These are phyloP conservation scores for Emergomyces pasteurianus DNA, from an alignment of 2,329 filamentous ascomycete species.

Conservation along the genomic window DNA sequence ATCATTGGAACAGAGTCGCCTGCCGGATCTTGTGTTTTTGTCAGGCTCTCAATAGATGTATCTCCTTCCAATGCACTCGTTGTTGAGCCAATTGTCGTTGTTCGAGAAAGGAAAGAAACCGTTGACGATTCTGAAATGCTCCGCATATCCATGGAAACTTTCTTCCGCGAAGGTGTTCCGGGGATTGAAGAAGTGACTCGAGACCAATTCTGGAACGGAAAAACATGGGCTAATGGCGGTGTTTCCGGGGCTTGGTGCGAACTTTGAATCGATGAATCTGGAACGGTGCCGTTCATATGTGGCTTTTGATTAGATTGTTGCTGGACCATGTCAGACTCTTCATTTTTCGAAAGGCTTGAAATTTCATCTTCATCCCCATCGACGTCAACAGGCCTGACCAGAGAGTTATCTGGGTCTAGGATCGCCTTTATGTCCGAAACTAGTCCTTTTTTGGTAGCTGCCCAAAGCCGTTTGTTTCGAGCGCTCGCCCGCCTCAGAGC, in stretches of 20 bases:
- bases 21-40: conserved; percentile 45
- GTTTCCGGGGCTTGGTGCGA: conserved; percentile 14
- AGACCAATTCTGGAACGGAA: conserved; percentile 66
- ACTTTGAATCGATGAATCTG: conserved; percentile 12
- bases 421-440: conserved; percentile 63
- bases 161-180: conserved; percentile 41
- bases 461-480: conserved; percentile 78
- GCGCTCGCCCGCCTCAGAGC: conserved; percentile 73
- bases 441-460: conserved; percentile 68
- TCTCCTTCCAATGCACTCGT: conserved; percentile 70
- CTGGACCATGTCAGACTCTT: conserved; percentile 17
- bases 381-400: conserved; percentile 21
- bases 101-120: conserved; percentile 68
- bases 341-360: conserved; percentile 21
- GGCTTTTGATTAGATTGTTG: conserved; percentile 14
- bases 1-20: conserved; percentile 87
- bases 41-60: conserved; percentile 59
- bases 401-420: conserved; percentile 56
- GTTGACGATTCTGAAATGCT: conserved; percentile 81
- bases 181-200: conserved; percentile 15
- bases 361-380: conserved; percentile 29
- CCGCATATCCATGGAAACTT: conserved; percentile 77
- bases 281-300: conserved; percentile 14
- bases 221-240: conserved; percentile 61
- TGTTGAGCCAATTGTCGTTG: conserved; percentile 64